These are phyloP conservation scores for Letharia lupina DNA, from an alignment of 495 filamentous ascomycete species.

Conservation along the genomic window DNA sequence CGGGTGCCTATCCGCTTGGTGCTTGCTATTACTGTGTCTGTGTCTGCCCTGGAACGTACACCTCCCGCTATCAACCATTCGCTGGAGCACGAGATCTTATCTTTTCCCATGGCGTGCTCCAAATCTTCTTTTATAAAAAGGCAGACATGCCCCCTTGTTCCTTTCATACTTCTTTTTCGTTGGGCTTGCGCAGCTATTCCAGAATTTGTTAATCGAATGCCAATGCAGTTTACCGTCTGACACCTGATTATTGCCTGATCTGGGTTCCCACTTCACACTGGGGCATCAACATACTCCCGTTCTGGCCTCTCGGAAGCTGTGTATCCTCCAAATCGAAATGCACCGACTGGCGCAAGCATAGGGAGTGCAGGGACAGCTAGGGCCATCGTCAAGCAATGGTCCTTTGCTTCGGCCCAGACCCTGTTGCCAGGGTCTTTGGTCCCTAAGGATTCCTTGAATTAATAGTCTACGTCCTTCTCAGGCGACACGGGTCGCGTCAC, in stretches of 20 bases:
- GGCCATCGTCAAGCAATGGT: neutral
- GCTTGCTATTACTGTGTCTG: neutral
- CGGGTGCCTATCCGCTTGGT: neutral
- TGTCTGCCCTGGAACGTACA: neutral
- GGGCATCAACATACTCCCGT: neutral
- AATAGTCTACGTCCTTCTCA: neutral
- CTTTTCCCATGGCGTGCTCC: constrained; percentile 15
- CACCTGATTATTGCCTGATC: neutral
- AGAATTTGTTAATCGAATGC: neutral
- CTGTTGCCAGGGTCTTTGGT: neutral
- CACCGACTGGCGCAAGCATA: neutral
- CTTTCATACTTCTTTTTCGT: neutral
- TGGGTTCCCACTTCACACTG: neutral
- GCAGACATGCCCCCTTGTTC: neutral
- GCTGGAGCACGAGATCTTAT: constrained; percentile 13
- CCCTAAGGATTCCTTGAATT: neutral
- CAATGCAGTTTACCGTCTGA: neutral
- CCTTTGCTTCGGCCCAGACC: neutral
- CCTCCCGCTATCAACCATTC: constrained; percentile 12
- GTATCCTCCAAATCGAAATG: neutral
- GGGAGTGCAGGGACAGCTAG: neutral
- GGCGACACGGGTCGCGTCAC: neutral
- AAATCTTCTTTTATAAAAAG: constrained; percentile 7
- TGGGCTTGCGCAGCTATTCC: neutral
- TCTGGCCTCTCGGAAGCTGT: neutral